These are phyloP conservation scores for Globisporangium perplexum DNA, from an alignment of 352 stramenopile species.

Conservation along the genomic window DNA sequence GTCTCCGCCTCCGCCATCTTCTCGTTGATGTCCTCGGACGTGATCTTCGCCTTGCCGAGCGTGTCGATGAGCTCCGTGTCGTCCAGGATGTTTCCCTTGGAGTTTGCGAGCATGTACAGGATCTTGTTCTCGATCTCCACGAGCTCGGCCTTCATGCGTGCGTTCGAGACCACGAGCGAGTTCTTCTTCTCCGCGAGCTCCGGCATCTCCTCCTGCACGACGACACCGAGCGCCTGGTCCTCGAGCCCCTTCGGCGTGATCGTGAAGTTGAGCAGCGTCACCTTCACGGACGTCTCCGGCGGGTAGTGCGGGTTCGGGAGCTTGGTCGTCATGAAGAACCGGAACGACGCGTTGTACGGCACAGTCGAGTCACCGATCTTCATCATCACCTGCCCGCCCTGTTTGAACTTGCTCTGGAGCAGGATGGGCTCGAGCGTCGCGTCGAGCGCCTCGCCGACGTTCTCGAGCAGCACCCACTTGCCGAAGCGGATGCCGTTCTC, in stretches of 20 bases:
- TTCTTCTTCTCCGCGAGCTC: constrained; percentile 94
- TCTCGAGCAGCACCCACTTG: constrained; percentile 89
- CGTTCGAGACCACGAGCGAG: constrained; percentile 88
- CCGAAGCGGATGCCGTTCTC: constrained; percentile 93
- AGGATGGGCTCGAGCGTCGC: constrained; percentile 89
- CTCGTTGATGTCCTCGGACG: constrained; percentile 89
- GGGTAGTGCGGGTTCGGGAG: constrained; percentile 91
- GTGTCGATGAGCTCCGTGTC: constrained; percentile 92
- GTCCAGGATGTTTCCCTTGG: constrained; percentile 91
- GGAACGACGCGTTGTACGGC: constrained; percentile 87
- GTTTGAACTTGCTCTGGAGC: constrained; percentile 91
- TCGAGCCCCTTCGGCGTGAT: constrained; percentile 90
- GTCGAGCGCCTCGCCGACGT: constrained; percentile 84
- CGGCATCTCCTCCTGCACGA: constrained; percentile 92
- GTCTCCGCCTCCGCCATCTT: constrained; percentile 91
- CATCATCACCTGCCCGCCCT: constrained; percentile 91
- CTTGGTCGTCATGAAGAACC: constrained; percentile 94
- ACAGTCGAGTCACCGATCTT: constrained; percentile 90
- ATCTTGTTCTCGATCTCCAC: constrained; percentile 94
- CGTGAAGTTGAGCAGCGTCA: constrained; percentile 91
- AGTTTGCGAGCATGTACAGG: constrained; percentile 91
- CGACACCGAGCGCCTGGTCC: constrained; percentile 89
- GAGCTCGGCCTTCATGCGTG: constrained; percentile 89
- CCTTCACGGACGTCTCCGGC: constrained; percentile 90
- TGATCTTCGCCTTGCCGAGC: constrained; percentile 89